Conservation (phyloP, 2,329 filamentous ascomycete species). For the Beauveria asiatica region DNA sequence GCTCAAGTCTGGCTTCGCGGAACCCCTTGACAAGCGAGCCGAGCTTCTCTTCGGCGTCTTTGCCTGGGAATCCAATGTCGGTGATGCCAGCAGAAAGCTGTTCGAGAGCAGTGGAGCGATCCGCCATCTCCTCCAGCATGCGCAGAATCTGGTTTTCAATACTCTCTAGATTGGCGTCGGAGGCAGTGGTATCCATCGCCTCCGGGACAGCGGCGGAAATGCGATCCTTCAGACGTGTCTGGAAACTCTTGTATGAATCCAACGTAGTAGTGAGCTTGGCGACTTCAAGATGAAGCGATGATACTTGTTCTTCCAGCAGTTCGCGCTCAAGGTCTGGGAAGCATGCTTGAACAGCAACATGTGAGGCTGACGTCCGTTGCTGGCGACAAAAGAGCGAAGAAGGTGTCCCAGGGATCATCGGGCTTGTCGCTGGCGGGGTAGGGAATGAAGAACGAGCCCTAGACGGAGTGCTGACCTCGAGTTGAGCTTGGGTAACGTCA, state of each 20-base stretch:
- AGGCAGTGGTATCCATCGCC: slow-evolving; percentile 7
- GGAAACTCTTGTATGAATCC: slow-evolving; percentile 37
- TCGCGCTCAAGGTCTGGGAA: slow-evolving; percentile 35
- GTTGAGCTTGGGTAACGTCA: slow-evolving; percentile 41
- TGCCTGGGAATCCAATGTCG: slow-evolving; percentile 42
- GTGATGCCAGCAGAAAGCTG: slow-evolving; percentile 37
- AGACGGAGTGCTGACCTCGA: slow-evolving; percentile 44
- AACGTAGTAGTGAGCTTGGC: slow-evolving; percentile 38
- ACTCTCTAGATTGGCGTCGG: slow-evolving; percentile 15
- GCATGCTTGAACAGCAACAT: slow-evolving; percentile 32
- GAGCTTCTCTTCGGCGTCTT: slow-evolving; percentile 40
- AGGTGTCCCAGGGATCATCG: slow-evolving; percentile 30
- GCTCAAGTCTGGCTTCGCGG: slow-evolving; percentile 48
- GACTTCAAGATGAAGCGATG: slow-evolving; percentile 39
- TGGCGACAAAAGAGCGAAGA: slow-evolving; percentile 19
- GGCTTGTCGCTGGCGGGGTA: slow-evolving; percentile 48
- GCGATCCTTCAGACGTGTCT: slow-evolving; percentile 28
- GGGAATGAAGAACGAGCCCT: slow-evolving; percentile 38
- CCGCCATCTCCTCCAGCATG: slow-evolving; percentile 37
- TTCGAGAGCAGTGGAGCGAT: slow-evolving; percentile 38
- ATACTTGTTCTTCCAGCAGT: slow-evolving; percentile 37
- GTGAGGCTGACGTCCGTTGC: slow-evolving; percentile 15
- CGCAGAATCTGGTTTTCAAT: slow-evolving; percentile 35
- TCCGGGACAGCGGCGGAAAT: slow-evolving; percentile 19
- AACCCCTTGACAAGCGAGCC: slow-evolving; percentile 39